Evolutionary conservation across 768 basidiomycete genomes (phyloP).

Genomic region (Tricholoma matsutake): DNA sequence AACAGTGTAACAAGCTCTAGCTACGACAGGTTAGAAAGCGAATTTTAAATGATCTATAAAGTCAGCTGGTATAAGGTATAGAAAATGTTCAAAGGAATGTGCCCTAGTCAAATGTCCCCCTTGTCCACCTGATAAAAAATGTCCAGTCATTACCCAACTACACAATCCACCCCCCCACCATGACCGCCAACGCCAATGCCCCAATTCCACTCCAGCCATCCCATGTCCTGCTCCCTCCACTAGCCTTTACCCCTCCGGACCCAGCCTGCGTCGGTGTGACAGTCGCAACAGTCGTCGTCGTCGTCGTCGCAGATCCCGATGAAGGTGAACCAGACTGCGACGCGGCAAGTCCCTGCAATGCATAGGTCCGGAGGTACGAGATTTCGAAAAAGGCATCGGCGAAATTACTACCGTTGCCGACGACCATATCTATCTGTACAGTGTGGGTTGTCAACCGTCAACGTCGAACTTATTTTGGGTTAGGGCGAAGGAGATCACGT

Average conservation of each 20-base stretch:
- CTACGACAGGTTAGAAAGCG: too few relatives aligned
- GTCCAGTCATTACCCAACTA: background rate
- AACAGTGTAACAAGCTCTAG: too few relatives aligned
- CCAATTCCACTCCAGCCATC: background rate
- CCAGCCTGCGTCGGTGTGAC: background rate
- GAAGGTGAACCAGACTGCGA: background rate
- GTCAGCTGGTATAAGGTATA: background rate
- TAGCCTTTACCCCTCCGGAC: background rate
- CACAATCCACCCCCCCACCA: background rate
- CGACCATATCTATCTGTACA: conserved; percentile 41
- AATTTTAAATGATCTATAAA: background rate
- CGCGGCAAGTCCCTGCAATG: conserved; percentile 25
- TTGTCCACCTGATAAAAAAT: background rate
- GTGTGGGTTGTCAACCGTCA: background rate
- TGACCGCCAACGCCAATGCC: background rate
- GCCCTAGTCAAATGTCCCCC: background rate
- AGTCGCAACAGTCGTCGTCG: background rate
- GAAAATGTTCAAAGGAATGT: background rate
- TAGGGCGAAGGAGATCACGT: conserved; percentile 13
- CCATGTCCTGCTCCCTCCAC: background rate
- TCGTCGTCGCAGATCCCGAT: background rate
- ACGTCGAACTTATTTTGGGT: background rate
- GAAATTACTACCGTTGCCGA: conserved; percentile 42
- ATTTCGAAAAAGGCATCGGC: conserved; percentile 60
- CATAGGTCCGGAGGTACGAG: conserved; percentile 54